A percentile compares a stretch with the other conserved stretches of the same genome.
phyloP scores from a whole-genome alignment of 129 eudicot species.

The Ambrosia artemisiifolia region DNA sequence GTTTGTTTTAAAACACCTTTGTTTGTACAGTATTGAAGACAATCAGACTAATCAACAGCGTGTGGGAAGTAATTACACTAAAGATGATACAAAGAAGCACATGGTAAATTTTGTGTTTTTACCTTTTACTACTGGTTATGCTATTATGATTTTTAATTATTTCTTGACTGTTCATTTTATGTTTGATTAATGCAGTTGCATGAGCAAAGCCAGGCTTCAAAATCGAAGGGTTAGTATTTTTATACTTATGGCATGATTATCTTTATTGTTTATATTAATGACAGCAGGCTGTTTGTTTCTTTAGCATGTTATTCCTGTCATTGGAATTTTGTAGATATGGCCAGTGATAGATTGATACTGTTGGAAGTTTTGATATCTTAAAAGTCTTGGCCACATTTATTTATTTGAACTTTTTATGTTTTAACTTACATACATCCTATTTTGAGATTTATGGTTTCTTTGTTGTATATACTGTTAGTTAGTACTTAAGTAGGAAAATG shows the following conservation, averaged over 20 bases:
- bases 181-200: constrained; percentile 40
- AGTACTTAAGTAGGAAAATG: background rate
- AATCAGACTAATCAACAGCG: constrained; percentile 35
- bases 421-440: background rate
- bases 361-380: background rate
- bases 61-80: constrained; percentile 31
- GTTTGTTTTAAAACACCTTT: background rate
- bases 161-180: constrained; percentile 5
- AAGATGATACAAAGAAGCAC: constrained; percentile 43
- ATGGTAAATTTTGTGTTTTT: constrained; percentile 32
- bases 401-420: background rate
- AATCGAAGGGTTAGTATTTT: constrained; percentile 60
- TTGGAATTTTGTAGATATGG: background rate
- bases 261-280: background rate
- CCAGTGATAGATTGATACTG: background rate
- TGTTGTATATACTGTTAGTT: background rate
- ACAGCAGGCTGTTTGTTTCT: background rate
- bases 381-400: background rate
- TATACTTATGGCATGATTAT: background rate
- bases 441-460: background rate
- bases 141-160: background rate
- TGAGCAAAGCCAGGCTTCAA: constrained; percentile 45
- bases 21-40: constrained; percentile 44
- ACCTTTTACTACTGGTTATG: background rate
- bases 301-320: background rate